phyloP scores from a whole-genome alignment of 129 eudicot species.

The Artemisia annua region DNA sequence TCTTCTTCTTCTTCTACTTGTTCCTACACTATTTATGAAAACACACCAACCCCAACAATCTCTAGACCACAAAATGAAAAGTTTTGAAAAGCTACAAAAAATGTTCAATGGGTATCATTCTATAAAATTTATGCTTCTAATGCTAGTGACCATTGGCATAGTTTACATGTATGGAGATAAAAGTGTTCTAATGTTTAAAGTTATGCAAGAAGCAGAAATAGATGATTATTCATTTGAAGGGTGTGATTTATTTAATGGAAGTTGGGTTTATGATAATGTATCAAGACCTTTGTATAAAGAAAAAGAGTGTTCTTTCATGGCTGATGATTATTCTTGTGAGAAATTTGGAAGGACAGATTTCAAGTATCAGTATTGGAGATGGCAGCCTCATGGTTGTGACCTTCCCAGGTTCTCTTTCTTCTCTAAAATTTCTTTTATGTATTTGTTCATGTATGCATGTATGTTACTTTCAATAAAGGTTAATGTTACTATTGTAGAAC shows the following conservation, averaged over 20 bases:
- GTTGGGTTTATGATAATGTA: constrained; percentile 63
- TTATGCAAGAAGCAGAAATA: constrained; percentile 12
- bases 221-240: constrained; percentile 26
- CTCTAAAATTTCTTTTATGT: not conserved
- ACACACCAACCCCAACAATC: constrained; percentile 3
- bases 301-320: constrained; percentile 56
- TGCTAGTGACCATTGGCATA: constrained; percentile 31
- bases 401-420: constrained; percentile 56
- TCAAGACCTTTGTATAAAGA: constrained; percentile 60
- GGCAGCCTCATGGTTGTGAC: constrained; percentile 72
- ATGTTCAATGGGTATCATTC: constrained; percentile 33
- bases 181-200: not conserved
- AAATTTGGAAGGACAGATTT: constrained; percentile 64
- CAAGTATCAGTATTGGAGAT: constrained; percentile 61
- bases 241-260: constrained; percentile 59
- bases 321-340: constrained; percentile 61
- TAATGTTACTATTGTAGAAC: too few species aligned
- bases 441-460: not conserved
- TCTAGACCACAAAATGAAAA: not conserved
- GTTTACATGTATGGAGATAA: constrained; percentile 35
- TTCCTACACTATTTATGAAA: constrained; percentile 1
- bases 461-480: not conserved
- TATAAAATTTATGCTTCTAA: constrained; percentile 27
- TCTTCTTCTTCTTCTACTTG: not conserved
- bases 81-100: constrained; percentile 26